Base-by-base conservation (phyloP, 2,329 filamentous ascomycete species). In the Cadophora sp. region DNA sequence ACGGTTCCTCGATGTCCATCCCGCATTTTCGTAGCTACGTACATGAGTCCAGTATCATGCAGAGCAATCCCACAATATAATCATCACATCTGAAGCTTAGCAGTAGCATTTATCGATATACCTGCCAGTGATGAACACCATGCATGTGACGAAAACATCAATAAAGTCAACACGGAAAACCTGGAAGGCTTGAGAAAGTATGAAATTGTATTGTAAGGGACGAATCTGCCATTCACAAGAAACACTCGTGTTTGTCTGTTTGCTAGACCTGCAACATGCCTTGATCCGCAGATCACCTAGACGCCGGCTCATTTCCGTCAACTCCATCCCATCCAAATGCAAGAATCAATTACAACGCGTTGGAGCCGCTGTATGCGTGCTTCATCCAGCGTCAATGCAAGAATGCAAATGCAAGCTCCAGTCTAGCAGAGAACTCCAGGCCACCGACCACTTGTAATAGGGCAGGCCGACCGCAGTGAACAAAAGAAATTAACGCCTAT, bases 341-440 rank as follows among this genome's bases (percentile, higher is more conserved):
- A 51, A 62, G 53, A 48, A 53, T n/a, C 40, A 58, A 56, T 59
- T 48, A 53, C 26, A 31, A 65, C 22, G 43, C 46, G 62, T 53
- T 24, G 46, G 61, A 55, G 60, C 43, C 31, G 48, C 69, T 71
- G 60, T 67, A 66, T 66, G 51, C 40, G 40, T 24, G 46, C 16
- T 40, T 46, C 55, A 27, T 24, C 37, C 61, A 19, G 34, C 56
- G 29, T 55, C 9, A 40, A 62, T 51, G 29, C 63, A 56, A 67
- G 66, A 65, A 72, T 72, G 64, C 65, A 71, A 68, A 66, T 67
- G 66, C 64, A 68, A 59, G 55, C 56, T 62, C 66, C 61, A 64
- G 59, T 70, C 64, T 69, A 71, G 61, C 59, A 68, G 58, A 26
- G 24, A 58, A 59, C 37, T 16, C 65, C 40, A 55, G 51, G 50